Evolutionary conservation across 768 basidiomycete species (phyloP).

Genomic region (Lyophyllum atratum): DNA sequence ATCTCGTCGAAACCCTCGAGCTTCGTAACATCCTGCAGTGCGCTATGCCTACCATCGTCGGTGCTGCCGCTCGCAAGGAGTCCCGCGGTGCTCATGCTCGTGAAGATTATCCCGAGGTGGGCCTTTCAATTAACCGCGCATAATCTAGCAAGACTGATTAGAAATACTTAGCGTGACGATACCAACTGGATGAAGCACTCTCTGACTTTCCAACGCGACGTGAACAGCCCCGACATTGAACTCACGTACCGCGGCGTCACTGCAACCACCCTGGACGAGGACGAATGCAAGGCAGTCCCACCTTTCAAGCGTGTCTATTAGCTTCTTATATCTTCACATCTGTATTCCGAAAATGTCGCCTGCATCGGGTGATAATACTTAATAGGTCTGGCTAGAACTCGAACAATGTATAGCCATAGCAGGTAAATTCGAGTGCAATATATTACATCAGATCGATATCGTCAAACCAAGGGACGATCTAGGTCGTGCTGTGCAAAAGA

Average conservation of each 20-base stretch:
- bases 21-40: conserved; percentile 94
- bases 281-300: conserved; percentile 95
- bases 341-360: not conserved
- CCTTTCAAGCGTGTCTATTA: conserved; percentile 98
- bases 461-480: conserved; percentile 42
- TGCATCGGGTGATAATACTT: not conserved
- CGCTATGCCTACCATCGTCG: conserved; percentile 93
- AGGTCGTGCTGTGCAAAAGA: conserved; percentile 52
- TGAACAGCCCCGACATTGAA: conserved; percentile 76
- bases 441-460: not conserved
- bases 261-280: conserved; percentile 85
- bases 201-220: conserved; percentile 87
- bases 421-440: conserved; percentile 17
- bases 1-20: conserved; percentile 96
- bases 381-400: conserved; percentile 9
- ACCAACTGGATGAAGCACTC: conserved; percentile 94
- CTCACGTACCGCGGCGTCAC: conserved; percentile 91
- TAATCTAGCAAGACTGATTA: not conserved
- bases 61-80: conserved; percentile 93
- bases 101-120: conserved; percentile 94
- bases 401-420: conserved; percentile 8
- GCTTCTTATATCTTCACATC: conserved; percentile 10
- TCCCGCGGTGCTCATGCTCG: conserved; percentile 98
- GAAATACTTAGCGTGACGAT: conserved; percentile 75
- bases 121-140: conserved; percentile 18